Percentiles rank a stretch among this genome's conserved stretches.
Conservation (phyloP, 805 yeast genomes). For the Monosporozyma yasuniensis region DNA sequence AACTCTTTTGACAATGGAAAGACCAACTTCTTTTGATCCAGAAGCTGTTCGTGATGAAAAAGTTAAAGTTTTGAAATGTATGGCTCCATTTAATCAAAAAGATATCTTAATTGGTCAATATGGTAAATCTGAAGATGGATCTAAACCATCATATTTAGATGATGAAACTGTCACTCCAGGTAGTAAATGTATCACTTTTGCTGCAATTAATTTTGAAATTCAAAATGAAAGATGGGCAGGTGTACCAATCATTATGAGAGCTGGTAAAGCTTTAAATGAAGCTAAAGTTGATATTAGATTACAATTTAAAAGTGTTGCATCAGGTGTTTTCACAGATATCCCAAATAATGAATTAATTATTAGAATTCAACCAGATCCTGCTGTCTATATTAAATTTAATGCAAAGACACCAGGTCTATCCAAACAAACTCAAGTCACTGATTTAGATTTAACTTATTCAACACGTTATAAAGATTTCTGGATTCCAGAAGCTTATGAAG, state of each 20-base stretch:
- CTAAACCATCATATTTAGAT: conserved; percentile 84
- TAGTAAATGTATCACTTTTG: conserved; percentile 86
- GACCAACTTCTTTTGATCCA: conserved; percentile 85
- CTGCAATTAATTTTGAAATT: conserved; percentile 72
- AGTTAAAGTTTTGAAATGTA: conserved; percentile 81
- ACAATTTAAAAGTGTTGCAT: conserved; percentile 80
- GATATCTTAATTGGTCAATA: conserved; percentile 86
- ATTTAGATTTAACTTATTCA: conserved; percentile 80
- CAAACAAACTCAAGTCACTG: conserved; percentile 73
- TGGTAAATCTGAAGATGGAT: conserved; percentile 71
- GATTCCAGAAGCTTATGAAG: conserved; percentile 98
- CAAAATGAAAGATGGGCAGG: conserved; percentile 97
- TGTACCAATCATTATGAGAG: conserved; percentile 90
- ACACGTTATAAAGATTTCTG: conserved; percentile 77
- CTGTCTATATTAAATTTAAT: conserved; percentile 87
- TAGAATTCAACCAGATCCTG: conserved; percentile 91
- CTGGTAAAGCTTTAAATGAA: conserved; percentile 94
- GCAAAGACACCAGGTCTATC: conserved; percentile 89
- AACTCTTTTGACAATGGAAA: conserved; percentile 88
- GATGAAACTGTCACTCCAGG: conserved; percentile 78
- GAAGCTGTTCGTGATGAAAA: conserved; percentile 95
- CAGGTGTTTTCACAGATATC: conserved; percentile 71
- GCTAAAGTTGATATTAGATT: conserved; percentile 92
- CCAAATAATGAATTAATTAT: conserved; percentile 90
- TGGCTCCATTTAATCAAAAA: conserved; percentile 53